Conservation (phyloP, 2,329 filamentous ascomycete species). For the Colletotrichum orbiculare region DNA sequence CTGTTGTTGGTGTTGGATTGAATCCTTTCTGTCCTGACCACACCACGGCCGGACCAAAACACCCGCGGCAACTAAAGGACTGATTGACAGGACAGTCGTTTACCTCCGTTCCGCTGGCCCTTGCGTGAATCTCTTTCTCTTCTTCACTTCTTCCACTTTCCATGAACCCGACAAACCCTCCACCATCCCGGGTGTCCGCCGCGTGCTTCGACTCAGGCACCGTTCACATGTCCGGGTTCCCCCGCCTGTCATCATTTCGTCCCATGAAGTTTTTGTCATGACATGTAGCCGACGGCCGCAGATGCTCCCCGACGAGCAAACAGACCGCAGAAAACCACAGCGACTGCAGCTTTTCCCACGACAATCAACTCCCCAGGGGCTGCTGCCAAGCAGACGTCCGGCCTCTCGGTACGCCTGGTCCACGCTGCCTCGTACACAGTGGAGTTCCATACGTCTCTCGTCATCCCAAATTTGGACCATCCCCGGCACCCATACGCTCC, state of each 20-base stretch:
- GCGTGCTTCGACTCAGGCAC: background rate
- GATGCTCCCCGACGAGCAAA: slow-evolving; percentile 19
- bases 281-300: slow-evolving; percentile 20
- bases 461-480: slow-evolving; percentile 25
- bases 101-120: slow-evolving; percentile 10
- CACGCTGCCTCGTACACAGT: slow-evolving; percentile 33
- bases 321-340: slow-evolving; percentile 1
- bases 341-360: background rate
- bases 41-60: slow-evolving; percentile 20
- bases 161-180: background rate
- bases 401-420: slow-evolving; percentile 26
- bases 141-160: slow-evolving; percentile 3
- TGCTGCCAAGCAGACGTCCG: slow-evolving; percentile 27
- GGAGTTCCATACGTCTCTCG: slow-evolving; percentile 33
- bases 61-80: background rate
- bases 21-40: slow-evolving; percentile 16
- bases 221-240: slow-evolving; percentile 25
- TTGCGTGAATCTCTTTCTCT: slow-evolving; percentile 5
- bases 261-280: slow-evolving; percentile 31
- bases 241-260: slow-evolving; percentile 30
- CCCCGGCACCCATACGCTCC: slow-evolving; percentile 28
- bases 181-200: background rate
- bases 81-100: slow-evolving; percentile 1
- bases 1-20: slow-evolving; percentile 9
- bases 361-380: background rate